These are phyloP conservation scores for Hyaloperonospora arabidopsidis DNA, from an alignment of 352 stramenopile genomes.

Conservation along the genomic window DNA sequence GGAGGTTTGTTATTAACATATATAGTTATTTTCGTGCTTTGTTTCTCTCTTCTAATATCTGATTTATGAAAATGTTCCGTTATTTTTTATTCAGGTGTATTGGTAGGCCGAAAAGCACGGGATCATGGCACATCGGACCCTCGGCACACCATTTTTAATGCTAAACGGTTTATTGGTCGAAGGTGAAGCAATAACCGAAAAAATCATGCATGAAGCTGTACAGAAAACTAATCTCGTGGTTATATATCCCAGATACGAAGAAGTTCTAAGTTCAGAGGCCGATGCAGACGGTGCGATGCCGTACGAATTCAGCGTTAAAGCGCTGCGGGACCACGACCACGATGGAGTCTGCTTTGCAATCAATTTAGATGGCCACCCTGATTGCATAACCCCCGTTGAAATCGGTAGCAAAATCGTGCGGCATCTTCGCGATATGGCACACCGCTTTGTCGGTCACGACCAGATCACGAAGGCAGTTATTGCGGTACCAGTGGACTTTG, in stretches of 20 bases:
- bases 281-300: slow-evolving; percentile 15
- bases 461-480: slow-evolving; percentile 65
- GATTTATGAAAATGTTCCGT: too few species aligned
- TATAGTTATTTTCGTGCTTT: neutral
- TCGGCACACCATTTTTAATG: slow-evolving; percentile 63
- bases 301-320: slow-evolving; percentile 44
- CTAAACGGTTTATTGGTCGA: slow-evolving; percentile 66
- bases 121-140: slow-evolving; percentile 46
- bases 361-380: slow-evolving; percentile 26
- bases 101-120: slow-evolving; percentile 44
- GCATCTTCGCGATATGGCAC: slow-evolving; percentile 41
- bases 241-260: slow-evolving; percentile 20
- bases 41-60: neutral
- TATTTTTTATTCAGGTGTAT: slow-evolving; percentile 15
- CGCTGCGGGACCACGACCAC: slow-evolving; percentile 5
- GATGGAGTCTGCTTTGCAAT: slow-evolving; percentile 46
- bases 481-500: slow-evolving; percentile 52
- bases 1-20: slow-evolving; percentile 32
- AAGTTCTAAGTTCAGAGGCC: slow-evolving; percentile 16
- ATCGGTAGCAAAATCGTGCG: slow-evolving; percentile 39
- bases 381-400: slow-evolving; percentile 40
- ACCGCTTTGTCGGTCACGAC: slow-evolving; percentile 49
- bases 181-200: slow-evolving; percentile 16
- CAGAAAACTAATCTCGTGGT: neutral
- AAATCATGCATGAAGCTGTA: neutral